Evolutionary conservation across 768 basidiomycete species (phyloP).

Genomic region (Lentinula sp.): DNA sequence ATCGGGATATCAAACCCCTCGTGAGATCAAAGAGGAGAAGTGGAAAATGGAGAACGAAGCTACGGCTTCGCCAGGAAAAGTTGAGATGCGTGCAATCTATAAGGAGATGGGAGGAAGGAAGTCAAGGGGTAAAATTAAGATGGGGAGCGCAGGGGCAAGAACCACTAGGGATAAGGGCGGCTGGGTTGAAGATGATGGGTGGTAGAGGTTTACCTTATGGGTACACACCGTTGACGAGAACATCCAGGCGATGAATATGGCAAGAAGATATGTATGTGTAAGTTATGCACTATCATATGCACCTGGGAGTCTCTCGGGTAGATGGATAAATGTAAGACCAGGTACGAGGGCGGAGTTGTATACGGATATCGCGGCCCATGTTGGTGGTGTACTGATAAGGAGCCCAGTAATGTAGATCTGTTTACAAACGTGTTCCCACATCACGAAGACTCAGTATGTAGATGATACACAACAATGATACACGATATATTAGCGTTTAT

Average conservation of each 20-base stretch:
- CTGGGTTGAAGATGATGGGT: conserved; percentile 38
- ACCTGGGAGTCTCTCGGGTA: no score
- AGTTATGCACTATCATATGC: background rate
- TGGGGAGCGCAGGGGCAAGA: conserved; percentile 47
- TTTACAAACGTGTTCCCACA: no score
- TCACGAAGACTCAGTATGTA: no score
- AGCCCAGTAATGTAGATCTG: no score
- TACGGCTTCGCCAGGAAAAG: conserved; percentile 55
- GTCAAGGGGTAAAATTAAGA: conserved; percentile 64
- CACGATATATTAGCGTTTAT: no score
- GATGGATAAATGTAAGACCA: no score
- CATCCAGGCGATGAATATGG: background rate
- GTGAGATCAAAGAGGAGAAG: conserved; percentile 71
- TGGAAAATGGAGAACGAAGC: conserved; percentile 57
- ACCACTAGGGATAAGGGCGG: conserved; percentile 70
- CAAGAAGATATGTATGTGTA: background rate
- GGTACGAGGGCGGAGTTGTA: no score
- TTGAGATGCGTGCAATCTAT: conserved; percentile 88
- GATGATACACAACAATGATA: no score
- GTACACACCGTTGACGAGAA: background rate
- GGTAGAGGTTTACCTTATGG: background rate
- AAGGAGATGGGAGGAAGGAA: conserved; percentile 88
- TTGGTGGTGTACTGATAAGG: no score
- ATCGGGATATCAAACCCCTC: conserved; percentile 74
- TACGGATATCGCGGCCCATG: no score